These are phyloP conservation scores for Pythium graminicola DNA, from an alignment of 352 stramenopile species.

Conservation along the genomic window DNA sequence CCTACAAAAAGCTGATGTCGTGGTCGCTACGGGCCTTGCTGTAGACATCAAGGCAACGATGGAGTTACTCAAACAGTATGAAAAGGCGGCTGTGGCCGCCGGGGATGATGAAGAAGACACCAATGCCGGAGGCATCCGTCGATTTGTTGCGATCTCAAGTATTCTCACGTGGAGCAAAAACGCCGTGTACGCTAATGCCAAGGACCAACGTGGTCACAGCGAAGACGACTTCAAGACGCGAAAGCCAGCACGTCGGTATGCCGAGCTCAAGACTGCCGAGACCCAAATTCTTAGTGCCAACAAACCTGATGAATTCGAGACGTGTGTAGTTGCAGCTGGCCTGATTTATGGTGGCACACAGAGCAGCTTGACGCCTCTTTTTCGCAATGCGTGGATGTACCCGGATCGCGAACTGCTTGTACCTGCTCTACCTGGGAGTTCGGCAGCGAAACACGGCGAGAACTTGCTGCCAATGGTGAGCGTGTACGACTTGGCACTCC, in stretches of 20 bases:
- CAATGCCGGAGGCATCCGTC: slow-evolving; percentile 35
- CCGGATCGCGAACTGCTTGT: slow-evolving; percentile 48
- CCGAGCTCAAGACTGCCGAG: slow-evolving; percentile 75
- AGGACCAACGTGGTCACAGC: slow-evolving; percentile 37
- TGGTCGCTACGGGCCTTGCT: slow-evolving; percentile 43
- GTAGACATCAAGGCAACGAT: slow-evolving; percentile 50
- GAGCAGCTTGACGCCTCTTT: slow-evolving; percentile 52
- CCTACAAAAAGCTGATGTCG: slow-evolving; percentile 45
- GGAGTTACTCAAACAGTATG: slow-evolving; percentile 60
- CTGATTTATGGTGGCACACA: slow-evolving; percentile 76
- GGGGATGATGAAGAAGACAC: slow-evolving; percentile 29
- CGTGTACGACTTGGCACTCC: slow-evolving; percentile 67
- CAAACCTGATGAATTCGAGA: slow-evolving; percentile 56
- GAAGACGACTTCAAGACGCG: slow-evolving; percentile 78
- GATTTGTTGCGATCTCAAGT: slow-evolving; percentile 71
- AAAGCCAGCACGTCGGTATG: slow-evolving; percentile 59
- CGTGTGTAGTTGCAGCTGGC: slow-evolving; percentile 62
- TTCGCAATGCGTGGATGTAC: slow-evolving; percentile 71
- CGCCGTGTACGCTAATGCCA: slow-evolving; percentile 30
- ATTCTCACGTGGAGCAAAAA: slow-evolving; percentile 80
- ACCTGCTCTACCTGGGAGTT: slow-evolving; percentile 39
- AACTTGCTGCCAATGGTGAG: slow-evolving; percentile 83
- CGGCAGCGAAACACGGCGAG: slow-evolving; percentile 25
- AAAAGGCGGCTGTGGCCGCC: slow-evolving; percentile 30
- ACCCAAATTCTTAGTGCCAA: slow-evolving; percentile 75